Base-by-base conservation (phyloP, 495 filamentous ascomycete genomes). In the Daldinia vernicosa region DNA sequence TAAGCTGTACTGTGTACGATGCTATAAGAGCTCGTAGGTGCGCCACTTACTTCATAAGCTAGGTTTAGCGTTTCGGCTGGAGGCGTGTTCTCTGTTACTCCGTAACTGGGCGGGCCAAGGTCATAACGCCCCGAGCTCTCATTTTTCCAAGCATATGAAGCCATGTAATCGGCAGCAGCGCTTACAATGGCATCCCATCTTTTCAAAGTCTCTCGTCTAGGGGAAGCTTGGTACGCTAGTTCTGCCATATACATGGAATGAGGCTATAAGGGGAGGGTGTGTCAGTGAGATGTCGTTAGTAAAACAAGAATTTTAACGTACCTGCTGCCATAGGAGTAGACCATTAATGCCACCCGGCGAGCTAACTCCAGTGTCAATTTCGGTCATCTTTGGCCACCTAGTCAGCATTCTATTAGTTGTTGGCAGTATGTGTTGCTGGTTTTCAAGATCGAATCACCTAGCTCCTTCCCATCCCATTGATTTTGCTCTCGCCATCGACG, bases 381-480 rank as follows among this genome's bases (percentile, higher is more conserved):
- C 83, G 35, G 79, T 84, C 82, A 84, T 84, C 69, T 85, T 85
- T 6, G 83, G 83, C 76, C 80, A 79, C 39, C 72, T 75, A 40
- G 35, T 51, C 12, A 33, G 12, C 8, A 45, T 52, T 6, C 1
- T 15, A 28, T 63, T 37, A 62, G 22, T 22, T 15, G 15, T 61
- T 19, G 6, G n/a, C 2, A 4, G 0, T 24, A 24, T 24, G 3
- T 22, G 9, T 47, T 5, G n/a, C 19, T 3, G 7, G 7, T 14
- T 12, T 24, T 47, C 9, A 4, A 9, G 27, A 37, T 2, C 3
- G 3, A 47, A 11, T 35, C 39, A 75, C 61, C 82, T 76, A 30
- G 83, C 81, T 3, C 83, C 83, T 4, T 71, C 63, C 72, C 84
- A 85, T 15, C 83, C 83, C 70, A 83, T 82, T 1, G 72, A 45